phyloP scores from a whole-genome alignment of 768 basidiomycete genomes.

The Lentinula detonsa region DNA sequence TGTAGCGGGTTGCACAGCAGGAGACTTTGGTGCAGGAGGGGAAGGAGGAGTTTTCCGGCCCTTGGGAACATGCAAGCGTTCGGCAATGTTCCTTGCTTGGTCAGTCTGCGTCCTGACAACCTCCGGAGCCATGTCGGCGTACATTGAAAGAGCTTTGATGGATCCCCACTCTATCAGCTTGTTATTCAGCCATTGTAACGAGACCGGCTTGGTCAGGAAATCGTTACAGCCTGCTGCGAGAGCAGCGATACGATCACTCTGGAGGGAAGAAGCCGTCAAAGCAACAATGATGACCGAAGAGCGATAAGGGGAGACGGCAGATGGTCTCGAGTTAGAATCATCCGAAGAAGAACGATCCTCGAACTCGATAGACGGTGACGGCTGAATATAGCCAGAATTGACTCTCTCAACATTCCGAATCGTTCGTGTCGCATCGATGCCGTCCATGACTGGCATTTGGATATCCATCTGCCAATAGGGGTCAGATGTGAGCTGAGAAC shows the following conservation, averaged over 20 bases:
- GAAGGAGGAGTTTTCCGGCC: conserved; percentile 25
- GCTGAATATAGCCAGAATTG: conserved; percentile 32
- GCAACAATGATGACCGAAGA: conserved; percentile 99
- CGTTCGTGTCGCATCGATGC: conserved; percentile 94
- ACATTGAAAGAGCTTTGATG: conserved; percentile 91
- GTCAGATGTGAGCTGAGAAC: neutral
- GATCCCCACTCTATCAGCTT: conserved; percentile 99
- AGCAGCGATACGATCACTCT: conserved; percentile 93
- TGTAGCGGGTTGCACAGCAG: neutral
- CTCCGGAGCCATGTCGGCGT: conserved; percentile 76
- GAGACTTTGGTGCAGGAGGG: conserved; percentile 2
- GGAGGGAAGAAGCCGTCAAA: conserved; percentile 94
- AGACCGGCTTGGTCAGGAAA: conserved; percentile 96
- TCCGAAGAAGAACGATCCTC: conserved; percentile 30
- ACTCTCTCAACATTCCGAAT: conserved; percentile 80
- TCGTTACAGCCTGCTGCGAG: conserved; percentile 98
- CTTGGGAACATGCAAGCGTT: conserved; percentile 38
- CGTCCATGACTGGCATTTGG: conserved; percentile 99
- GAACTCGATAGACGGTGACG: conserved; percentile 58
- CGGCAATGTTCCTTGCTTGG: conserved; percentile 38
- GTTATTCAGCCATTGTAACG: conserved; percentile 90
- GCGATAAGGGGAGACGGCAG: conserved; percentile 63
- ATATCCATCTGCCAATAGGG: conserved; percentile 84
- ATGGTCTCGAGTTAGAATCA: conserved; percentile 37
- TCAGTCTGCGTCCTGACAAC: conserved; percentile 31